Conservation (phyloP, 345 rosid species). For the Sonneratia caseolaris region DNA sequence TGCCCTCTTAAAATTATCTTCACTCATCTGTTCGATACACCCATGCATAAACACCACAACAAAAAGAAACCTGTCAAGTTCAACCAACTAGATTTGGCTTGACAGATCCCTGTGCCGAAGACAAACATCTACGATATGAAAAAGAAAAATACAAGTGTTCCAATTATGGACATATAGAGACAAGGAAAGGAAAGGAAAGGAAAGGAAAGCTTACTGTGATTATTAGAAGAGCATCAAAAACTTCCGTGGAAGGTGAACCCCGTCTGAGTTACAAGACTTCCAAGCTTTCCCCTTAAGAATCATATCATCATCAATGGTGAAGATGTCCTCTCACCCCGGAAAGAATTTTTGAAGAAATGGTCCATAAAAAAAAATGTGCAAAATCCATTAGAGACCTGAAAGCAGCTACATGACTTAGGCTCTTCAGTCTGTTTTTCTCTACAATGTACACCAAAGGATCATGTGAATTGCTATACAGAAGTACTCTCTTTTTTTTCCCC, state of each 20-base stretch:
- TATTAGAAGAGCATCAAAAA: not conserved
- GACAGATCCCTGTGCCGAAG: too few relatives aligned
- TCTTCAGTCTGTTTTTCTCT: not conserved
- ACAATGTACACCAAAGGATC: not conserved
- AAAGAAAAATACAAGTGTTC: not conserved
- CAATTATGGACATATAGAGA: not conserved
- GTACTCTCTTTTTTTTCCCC: not conserved
- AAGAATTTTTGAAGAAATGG: not conserved
- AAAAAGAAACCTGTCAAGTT: not conserved
- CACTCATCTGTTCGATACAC: too few relatives aligned
- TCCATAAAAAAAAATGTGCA: not conserved
- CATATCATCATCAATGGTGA: not conserved
- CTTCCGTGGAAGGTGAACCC: not conserved
- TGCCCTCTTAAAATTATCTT: too few relatives aligned
- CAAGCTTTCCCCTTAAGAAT: not conserved
- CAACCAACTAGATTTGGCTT: too few relatives aligned
- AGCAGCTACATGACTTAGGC: not conserved
- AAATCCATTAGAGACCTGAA: not conserved
- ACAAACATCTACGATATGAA: not conserved
- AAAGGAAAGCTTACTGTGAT: not conserved
- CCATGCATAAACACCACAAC: not conserved
- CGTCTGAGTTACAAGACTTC: not conserved
- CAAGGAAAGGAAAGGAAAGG: too few relatives aligned
- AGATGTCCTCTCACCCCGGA: not conserved
- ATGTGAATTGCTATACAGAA: not conserved